A percentile compares a stretch with the other conserved stretches of the same genome.
These are phyloP conservation scores for Oryza meyeriana DNA, from an alignment of 176 grass and related monocot species.

Conservation along the genomic window DNA sequence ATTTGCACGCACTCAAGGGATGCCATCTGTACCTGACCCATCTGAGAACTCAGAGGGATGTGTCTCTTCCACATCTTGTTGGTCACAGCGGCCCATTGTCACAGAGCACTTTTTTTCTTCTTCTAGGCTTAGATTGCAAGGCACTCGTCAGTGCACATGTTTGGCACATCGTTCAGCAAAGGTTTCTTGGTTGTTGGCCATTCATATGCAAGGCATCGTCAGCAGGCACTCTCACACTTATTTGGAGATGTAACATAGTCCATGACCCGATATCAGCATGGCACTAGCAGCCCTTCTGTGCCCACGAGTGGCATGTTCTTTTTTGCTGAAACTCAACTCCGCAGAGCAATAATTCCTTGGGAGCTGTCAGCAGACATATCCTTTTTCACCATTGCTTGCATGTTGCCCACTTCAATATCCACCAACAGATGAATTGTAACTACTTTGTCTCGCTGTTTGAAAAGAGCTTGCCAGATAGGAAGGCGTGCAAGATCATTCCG, in stretches of 20 bases:
- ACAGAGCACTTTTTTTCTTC: conserved; percentile 62
- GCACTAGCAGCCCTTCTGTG: conserved; percentile 63
- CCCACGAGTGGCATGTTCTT: conserved; percentile 34
- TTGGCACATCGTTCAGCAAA: conserved; percentile 60
- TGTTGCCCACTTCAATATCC: conserved; percentile 39
- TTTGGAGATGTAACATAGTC: conserved; percentile 56
- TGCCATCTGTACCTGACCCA: conserved; percentile 43
- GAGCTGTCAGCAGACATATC: conserved; percentile 49
- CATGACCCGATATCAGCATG: conserved; percentile 66
- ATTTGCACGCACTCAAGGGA: conserved; percentile 27
- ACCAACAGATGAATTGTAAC: conserved; percentile 31
- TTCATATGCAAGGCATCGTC: conserved; percentile 58
- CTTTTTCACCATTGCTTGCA: conserved; percentile 38
- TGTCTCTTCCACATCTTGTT: conserved; percentile 44
- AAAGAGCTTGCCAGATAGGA: conserved; percentile 48
- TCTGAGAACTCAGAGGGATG: conserved; percentile 56
- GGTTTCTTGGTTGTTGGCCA: conserved; percentile 37
- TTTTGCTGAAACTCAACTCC: conserved; percentile 39
- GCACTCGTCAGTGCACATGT: conserved; percentile 43
- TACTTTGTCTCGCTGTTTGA: conserved; percentile 35
- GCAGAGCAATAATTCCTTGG: conserved; percentile 54
- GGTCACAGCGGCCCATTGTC: conserved; percentile 48
- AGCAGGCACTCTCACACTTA: conserved; percentile 52
- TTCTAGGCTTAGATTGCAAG: conserved; percentile 59
- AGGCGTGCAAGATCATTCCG: conserved; percentile 77